Conservation (phyloP, 306 rosid species). For the Vicia faba region DNA sequence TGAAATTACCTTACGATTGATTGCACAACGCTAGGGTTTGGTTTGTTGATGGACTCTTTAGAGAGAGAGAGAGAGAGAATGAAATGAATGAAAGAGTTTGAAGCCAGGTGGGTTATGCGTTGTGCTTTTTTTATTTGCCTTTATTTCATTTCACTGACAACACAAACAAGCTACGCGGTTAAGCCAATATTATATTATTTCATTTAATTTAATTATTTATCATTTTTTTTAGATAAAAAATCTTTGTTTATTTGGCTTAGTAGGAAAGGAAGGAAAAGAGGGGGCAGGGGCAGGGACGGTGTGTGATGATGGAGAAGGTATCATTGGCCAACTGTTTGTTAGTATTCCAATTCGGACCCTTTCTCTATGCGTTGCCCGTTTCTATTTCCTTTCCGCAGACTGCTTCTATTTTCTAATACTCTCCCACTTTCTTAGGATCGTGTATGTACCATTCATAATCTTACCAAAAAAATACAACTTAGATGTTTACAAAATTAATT, state of each 20-base stretch:
- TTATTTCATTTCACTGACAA: neutral
- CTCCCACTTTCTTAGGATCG: neutral
- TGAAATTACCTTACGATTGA: slow-evolving; percentile 34
- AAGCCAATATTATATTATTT: too few relatives aligned
- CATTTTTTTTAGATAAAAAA: too few relatives aligned
- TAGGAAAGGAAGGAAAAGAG: slow-evolving; percentile 21
- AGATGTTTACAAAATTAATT: too few relatives aligned
- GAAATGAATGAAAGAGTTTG: neutral
- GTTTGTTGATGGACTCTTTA: neutral
- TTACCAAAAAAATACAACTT: too few relatives aligned
- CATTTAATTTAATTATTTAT: too few relatives aligned
- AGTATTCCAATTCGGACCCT: slow-evolving; percentile 28
- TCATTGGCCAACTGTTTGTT: slow-evolving; percentile 30
- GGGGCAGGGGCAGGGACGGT: slow-evolving; percentile 1
- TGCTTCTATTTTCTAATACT: neutral
- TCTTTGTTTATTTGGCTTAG: slow-evolving; percentile 25
- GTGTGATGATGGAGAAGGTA: slow-evolving; percentile 38
- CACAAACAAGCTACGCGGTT: neutral
- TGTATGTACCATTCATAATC: neutral
- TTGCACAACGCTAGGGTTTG: slow-evolving; percentile 26
- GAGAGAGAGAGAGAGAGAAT: neutral
- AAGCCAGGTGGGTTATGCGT: slow-evolving; percentile 28
- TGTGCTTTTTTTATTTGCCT: slow-evolving; percentile 18
- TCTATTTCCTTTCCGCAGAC: neutral
- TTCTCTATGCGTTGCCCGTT: slow-evolving; percentile 15